Base-by-base conservation (phyloP, 352 stramenopile species). In the Globisporangium barbulae region DNA sequence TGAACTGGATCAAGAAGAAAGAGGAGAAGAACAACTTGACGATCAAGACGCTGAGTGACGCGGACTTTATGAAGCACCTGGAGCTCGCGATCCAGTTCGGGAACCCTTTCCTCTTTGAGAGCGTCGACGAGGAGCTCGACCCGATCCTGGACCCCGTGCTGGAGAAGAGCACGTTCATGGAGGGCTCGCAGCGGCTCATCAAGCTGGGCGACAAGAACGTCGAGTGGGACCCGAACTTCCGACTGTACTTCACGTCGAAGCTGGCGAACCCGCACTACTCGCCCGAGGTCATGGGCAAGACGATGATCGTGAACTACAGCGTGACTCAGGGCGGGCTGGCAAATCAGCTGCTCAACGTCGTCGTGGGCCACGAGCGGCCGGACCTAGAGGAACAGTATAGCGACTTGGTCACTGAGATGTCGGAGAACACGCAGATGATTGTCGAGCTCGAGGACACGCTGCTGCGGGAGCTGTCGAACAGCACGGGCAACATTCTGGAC, bases 1-100 rank as follows among this genome's bases (percentile, higher is more conserved):
- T 98, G 41, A 93, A 79, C 25, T 98, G 95, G 95, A 98, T 98
- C 75, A 98, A 98, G 74, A 94, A 95, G 64, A 97, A 93, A 17
- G 96, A 97, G 74, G 90, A 96, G 66, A 91, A 94, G 63, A 90
- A 96, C 73, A 96, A 96, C 47, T 66, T 98, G 49, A 97, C 84
- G 0, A 82, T 98, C 58, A 97, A 97, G 66, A 98, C 93, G 13
- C 72, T 98, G n/a, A 94, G 82, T 50, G 94, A 98, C 55, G 59
- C 74, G 0, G 94, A 98, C 63, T 98, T 98, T 65, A 98, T 98
- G 94, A 98, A 98, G 65, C 91, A 98, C 62, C 67, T 91, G 30
- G 94, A 98, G 75, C 70, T 98, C 19, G 93, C 94, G 1, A 97
- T 98, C 59, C 94, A 98, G 68, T 98, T 98, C 45, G 94, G 94